Evolutionary conservation across 495 filamentous ascomycete genomes (phyloP).

Genomic region (Entonaema liquescens): DNA sequence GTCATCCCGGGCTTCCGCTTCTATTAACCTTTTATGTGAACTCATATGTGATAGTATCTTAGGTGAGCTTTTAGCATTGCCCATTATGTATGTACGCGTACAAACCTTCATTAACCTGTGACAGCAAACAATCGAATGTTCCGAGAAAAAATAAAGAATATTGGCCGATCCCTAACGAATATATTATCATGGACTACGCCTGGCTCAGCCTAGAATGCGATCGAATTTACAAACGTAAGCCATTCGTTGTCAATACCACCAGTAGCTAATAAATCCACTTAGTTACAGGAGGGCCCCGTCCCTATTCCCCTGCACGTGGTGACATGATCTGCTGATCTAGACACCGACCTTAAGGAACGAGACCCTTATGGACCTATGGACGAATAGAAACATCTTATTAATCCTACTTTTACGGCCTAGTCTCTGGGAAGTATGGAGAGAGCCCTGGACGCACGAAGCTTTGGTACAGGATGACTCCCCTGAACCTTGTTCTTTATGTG

Average conservation of each 20-base stretch:
- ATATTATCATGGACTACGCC: slow-evolving; percentile 3
- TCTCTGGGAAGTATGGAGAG: slow-evolving; percentile 33
- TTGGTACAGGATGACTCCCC: slow-evolving; percentile 24
- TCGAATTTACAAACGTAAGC: slow-evolving; percentile 26
- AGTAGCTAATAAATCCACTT: neutral
- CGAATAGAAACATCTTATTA: slow-evolving; percentile 13
- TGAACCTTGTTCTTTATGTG: slow-evolving; percentile 14
- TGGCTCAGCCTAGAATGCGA: slow-evolving; percentile 36
- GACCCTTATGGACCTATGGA: slow-evolving; percentile 16
- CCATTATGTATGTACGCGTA: neutral
- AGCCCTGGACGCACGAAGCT: slow-evolving; percentile 8
- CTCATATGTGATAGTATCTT: neutral
- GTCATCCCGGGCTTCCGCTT: slow-evolving; percentile 18
- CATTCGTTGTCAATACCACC: slow-evolving; percentile 5
- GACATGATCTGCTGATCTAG: slow-evolving; percentile 38
- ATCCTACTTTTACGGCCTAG: slow-evolving; percentile 27
- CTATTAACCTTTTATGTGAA: neutral
- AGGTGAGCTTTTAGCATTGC: neutral
- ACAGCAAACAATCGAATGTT: slow-evolving; percentile 19
- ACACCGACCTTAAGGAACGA: slow-evolving; percentile 29
- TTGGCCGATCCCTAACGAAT: slow-evolving; percentile 24
- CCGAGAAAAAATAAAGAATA: slow-evolving; percentile 21
- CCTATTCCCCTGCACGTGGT: slow-evolving; percentile 22
- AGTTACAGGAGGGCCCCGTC: slow-evolving; percentile 15
- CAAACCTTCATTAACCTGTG: slow-evolving; percentile 27